phyloP scores from a whole-genome alignment of 192 early-diverging fungal species.

The Coemansia sp. region DNA sequence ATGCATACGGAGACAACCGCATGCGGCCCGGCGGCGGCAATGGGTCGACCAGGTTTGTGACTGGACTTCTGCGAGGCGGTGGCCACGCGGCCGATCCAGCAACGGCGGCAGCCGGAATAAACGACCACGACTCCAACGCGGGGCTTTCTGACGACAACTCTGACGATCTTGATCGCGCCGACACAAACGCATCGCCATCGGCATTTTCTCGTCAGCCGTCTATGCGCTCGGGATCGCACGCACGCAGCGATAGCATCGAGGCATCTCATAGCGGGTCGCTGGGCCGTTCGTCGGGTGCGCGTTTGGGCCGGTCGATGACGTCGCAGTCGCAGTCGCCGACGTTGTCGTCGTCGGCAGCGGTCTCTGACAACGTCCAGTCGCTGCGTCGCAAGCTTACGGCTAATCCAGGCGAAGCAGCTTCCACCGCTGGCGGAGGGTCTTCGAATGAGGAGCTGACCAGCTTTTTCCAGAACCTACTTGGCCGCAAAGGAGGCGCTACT shows the following conservation, averaged over 20 bases:
- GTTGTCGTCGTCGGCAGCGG: no score
- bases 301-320: constrained; percentile 2
- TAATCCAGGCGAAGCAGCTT: constrained; percentile 2
- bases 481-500: constrained; percentile 54
- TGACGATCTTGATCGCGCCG: constrained; percentile 28
- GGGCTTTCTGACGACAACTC: constrained; percentile 18
- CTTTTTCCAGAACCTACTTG: constrained; percentile 87
- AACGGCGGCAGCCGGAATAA: not conserved
- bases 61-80: constrained; percentile 29
- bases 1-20: constrained; percentile 6
- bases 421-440: constrained; percentile 15
- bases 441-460: constrained; percentile 81
- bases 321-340: not conserved
- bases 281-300: constrained; percentile 8
- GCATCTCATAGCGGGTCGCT: not conserved
- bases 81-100: constrained; percentile 30
- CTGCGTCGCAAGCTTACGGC: constrained; percentile 17
- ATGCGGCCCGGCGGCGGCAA: constrained; percentile 15
- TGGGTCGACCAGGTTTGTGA: constrained; percentile 21
- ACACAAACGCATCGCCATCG: constrained; percentile 9
- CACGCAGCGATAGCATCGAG: constrained; percentile 19
- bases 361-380: not conserved
- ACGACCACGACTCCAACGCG: constrained; percentile 1
- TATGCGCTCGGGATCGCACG: constrained; percentile 6
- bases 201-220: constrained; percentile 4